Conservation (phyloP, 768 basidiomycete genomes). For the Podaxis rugospora region DNA sequence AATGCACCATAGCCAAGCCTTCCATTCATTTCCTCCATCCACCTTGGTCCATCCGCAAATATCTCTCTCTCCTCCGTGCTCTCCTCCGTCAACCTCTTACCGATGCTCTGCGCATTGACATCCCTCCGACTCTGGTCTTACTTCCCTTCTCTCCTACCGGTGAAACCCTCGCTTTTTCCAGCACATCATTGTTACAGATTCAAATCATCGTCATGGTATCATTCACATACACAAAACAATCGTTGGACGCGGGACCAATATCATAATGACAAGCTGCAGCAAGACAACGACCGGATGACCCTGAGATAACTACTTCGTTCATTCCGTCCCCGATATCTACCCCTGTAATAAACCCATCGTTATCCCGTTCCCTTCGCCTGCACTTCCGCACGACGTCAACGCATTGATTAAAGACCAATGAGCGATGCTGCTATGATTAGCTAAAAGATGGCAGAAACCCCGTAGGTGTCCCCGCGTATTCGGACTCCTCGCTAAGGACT, state of each 20-base stretch:
- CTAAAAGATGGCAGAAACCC: neutral
- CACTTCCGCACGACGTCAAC: neutral
- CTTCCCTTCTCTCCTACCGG: neutral
- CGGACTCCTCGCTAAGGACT: neutral
- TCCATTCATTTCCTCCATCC: neutral
- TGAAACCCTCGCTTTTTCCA: neutral
- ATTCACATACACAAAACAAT: neutral
- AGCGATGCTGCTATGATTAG: neutral
- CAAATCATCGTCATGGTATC: neutral
- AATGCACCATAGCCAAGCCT: neutral
- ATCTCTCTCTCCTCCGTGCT: neutral
- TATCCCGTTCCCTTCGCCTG: neutral
- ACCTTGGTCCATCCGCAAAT: neutral
- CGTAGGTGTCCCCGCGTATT: neutral
- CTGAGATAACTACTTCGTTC: neutral
- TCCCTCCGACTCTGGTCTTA: neutral
- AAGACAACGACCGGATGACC: neutral
- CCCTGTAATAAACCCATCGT: neutral
- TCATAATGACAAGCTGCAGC: neutral
- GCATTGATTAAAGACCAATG: neutral
- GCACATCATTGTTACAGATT: neutral
- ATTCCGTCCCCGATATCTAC: neutral
- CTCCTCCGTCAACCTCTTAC: neutral
- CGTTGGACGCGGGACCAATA: neutral
- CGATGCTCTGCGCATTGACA: neutral